These are phyloP conservation scores for Lactifluus echinatus DNA, from an alignment of 768 basidiomycete species.

Conservation along the genomic window DNA sequence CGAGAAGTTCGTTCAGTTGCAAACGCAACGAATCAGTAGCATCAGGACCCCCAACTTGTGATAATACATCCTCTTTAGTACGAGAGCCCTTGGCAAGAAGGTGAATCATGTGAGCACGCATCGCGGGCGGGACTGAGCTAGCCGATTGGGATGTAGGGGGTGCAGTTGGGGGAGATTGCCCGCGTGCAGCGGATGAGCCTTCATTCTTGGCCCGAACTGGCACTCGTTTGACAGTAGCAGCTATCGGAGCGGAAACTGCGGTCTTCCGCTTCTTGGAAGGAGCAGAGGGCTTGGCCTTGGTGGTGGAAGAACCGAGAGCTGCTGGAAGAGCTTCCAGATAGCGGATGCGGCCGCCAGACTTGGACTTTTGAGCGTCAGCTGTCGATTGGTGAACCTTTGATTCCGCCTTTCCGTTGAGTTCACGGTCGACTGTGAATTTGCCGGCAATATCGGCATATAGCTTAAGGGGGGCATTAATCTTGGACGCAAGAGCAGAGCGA, in stretches of 20 bases:
- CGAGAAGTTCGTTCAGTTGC: conserved; percentile 41
- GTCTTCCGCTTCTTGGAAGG: conserved; percentile 19
- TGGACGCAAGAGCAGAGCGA: conserved; percentile 46
- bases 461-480: conserved; percentile 58
- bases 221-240: conserved; percentile 13
- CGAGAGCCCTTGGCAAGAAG: conserved; percentile 45
- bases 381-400: conserved; percentile 34
- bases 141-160: conserved; percentile 7
- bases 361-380: conserved; percentile 32
- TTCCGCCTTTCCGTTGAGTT: conserved; percentile 39
- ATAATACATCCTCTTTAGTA: conserved; percentile 31
- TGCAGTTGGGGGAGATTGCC: conserved; percentile 25
- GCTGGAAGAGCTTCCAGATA: conserved; percentile 33
- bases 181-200: conserved; percentile 25
- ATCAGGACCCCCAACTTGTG: conserved; percentile 38
- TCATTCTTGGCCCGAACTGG: conserved; percentile 19
- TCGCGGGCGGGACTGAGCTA: conserved; percentile 16
- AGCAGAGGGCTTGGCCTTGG: conserved; percentile 29
- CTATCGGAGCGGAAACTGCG: conserved; percentile 1
- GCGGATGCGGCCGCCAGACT: conserved; percentile 41
- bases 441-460: conserved; percentile 68
- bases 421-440: conserved; percentile 57
- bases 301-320: conserved; percentile 20
- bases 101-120: conserved; percentile 41
- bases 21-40: conserved; percentile 29